phyloP scores from a whole-genome alignment of 2,329 filamentous ascomycete genomes.

The Cladorrhinum sp. region DNA sequence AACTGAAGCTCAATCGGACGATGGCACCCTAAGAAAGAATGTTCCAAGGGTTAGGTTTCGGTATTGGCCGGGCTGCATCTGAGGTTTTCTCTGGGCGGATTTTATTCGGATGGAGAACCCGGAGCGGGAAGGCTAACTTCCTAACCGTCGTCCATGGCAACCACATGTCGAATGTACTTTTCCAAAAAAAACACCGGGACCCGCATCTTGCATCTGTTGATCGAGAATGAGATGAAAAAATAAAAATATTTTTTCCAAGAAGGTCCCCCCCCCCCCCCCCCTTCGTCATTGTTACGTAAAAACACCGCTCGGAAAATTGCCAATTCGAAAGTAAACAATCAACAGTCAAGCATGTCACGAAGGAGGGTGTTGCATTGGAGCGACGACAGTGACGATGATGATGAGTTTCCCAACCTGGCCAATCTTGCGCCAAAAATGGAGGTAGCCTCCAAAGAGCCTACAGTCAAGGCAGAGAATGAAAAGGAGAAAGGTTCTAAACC shows the following conservation, averaged over 20 bases:
- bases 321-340: background rate
- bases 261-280: no score
- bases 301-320: no score
- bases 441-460: background rate
- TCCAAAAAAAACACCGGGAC: background rate
- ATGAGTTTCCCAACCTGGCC: slow-evolving; percentile 23
- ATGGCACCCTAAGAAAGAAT: background rate
- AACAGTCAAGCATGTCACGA: slow-evolving; percentile 15
- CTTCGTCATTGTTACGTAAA: background rate
- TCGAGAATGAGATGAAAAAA: background rate
- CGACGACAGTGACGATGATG: slow-evolving; percentile 17
- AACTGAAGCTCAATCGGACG: background rate
- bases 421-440: slow-evolving; percentile 9
- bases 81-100: background rate
- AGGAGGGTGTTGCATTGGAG: slow-evolving; percentile 9
- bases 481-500: slow-evolving; percentile 9
- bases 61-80: background rate
- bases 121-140: background rate
- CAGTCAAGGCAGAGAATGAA: background rate
- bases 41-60: background rate
- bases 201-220: background rate
- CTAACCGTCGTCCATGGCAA: slow-evolving; percentile 9
- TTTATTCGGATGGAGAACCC: background rate
- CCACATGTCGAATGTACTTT: background rate
- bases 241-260: background rate